Percentiles rank a stretch among this genome's conserved stretches.
Conservation (phyloP, 192 early-diverging fungal genomes). For the Spinellus fusiger region DNA sequence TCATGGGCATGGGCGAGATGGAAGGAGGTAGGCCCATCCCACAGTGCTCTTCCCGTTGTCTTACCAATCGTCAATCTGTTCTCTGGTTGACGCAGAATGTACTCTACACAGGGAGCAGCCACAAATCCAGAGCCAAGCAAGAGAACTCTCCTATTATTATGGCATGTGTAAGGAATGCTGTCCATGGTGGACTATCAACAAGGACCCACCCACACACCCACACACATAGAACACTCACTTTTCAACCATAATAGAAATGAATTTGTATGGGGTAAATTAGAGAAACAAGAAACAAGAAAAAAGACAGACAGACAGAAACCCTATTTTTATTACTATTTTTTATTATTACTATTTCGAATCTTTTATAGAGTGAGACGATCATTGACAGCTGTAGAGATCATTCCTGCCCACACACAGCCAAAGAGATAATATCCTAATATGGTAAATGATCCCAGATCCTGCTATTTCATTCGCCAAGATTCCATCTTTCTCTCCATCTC, state of each 20-base stretch:
- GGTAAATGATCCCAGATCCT: constrained; percentile 7
- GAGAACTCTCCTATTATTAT: constrained; percentile 69
- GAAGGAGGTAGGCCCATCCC: background rate
- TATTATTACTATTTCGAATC: too few relatives aligned
- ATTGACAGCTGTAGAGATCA: constrained; percentile 1
- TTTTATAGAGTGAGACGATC: too few relatives aligned
- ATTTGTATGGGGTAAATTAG: background rate
- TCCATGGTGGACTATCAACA: background rate
- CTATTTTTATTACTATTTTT: too few relatives aligned
- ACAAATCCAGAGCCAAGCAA: constrained; percentile 97
- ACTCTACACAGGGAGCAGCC: constrained; percentile 90
- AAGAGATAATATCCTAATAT: constrained; percentile 7
- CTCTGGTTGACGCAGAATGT: constrained; percentile 83
- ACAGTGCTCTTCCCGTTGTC: background rate
- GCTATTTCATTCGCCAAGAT: background rate
- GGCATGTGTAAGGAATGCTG: too few relatives aligned
- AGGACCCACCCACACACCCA: background rate
- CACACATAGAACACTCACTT: background rate
- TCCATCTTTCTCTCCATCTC: background rate
- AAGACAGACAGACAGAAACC: too few relatives aligned
- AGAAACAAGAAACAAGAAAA: background rate
- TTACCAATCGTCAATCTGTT: constrained; percentile 84
- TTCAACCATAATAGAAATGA: constrained; percentile 4
- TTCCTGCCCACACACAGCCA: background rate
- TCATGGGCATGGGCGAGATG: background rate